phyloP scores from a whole-genome alignment of 208 protist species.

The Trypanosoma congolense region DNA sequence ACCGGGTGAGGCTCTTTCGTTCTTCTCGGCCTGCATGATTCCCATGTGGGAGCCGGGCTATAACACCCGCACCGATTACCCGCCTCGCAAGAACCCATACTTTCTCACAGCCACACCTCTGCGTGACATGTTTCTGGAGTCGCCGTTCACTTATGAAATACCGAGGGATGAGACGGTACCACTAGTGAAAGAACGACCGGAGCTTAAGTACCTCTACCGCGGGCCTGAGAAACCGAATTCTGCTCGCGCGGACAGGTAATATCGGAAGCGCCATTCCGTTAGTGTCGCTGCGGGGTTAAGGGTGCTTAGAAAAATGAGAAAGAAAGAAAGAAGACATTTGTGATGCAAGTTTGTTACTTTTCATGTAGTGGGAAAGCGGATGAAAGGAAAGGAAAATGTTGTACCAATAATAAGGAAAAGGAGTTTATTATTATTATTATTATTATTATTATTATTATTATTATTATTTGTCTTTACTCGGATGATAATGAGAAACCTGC shows the following conservation, averaged over 20 bases:
- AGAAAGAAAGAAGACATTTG: too few relatives aligned
- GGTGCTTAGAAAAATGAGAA: too few relatives aligned
- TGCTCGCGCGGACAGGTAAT: slow-evolving; percentile 14
- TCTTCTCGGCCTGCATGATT: slow-evolving; percentile 82
- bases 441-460: too few relatives aligned
- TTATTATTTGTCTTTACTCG: too few relatives aligned
- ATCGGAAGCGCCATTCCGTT: background rate
- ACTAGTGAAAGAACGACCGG: slow-evolving; percentile 52
- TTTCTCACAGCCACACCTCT: slow-evolving; percentile 79
- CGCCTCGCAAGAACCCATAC: slow-evolving; percentile 85
- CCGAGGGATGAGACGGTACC: slow-evolving; percentile 51
- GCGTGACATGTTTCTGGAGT: slow-evolving; percentile 55
- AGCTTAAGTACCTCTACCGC: slow-evolving; percentile 78
- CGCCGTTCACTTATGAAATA: slow-evolving; percentile 36
- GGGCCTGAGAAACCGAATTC: slow-evolving; percentile 35
- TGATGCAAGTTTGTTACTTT: too few relatives aligned
- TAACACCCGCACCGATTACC: slow-evolving; percentile 75
- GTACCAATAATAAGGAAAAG: too few relatives aligned
- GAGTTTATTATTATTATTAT: too few relatives aligned
- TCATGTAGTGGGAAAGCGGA: too few relatives aligned
- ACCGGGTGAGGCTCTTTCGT: slow-evolving; percentile 70
- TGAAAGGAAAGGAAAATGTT: too few relatives aligned
- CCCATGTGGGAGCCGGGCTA: slow-evolving; percentile 54
- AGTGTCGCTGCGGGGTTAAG: too few relatives aligned
- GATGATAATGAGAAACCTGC: too few relatives aligned